These are phyloP conservation scores for Termitomyces sp. DNA, from an alignment of 768 basidiomycete species.

Conservation along the genomic window DNA sequence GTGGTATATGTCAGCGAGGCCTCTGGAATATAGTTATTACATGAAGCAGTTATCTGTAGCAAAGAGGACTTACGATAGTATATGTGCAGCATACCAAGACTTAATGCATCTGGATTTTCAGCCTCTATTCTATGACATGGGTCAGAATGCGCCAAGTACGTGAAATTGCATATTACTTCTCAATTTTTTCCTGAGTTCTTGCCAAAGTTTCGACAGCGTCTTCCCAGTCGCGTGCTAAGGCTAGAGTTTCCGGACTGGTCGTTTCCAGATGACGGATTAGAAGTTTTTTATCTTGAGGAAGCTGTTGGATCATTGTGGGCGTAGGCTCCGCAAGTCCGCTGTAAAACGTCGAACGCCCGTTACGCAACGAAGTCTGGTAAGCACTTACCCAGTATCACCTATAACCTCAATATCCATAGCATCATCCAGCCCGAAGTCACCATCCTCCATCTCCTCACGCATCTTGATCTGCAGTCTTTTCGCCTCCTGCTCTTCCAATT, in stretches of 20 bases:
- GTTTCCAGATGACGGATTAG: constrained; percentile 70
- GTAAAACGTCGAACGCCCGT: not conserved
- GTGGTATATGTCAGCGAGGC: constrained; percentile 87
- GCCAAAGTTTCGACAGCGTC: constrained; percentile 58
- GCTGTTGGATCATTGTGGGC: constrained; percentile 31
- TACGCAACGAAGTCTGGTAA: not conserved
- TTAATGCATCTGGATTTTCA: constrained; percentile 49
- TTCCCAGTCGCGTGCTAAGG: constrained; percentile 82
- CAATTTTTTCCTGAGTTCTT: constrained; percentile 51
- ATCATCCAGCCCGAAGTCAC: constrained; percentile 83
- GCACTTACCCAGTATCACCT: constrained; percentile 34
- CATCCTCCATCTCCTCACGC: constrained; percentile 67
- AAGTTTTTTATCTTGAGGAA: constrained; percentile 57
- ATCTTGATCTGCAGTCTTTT: constrained; percentile 74
- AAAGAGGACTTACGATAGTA: constrained; percentile 74
- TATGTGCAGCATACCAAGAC: constrained; percentile 73
- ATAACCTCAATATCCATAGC: constrained; percentile 37
- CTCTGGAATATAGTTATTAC: constrained; percentile 46
- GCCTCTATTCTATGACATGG: constrained; percentile 42
- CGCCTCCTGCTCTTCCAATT: constrained; percentile 87
- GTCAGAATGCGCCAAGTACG: not conserved
- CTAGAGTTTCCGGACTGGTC: constrained; percentile 74
- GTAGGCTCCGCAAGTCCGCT: constrained; percentile 40
- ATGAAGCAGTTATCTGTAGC: not conserved
- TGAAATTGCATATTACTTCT: constrained; percentile 40